Conservation (phyloP, 345 rosid genomes). For the Salix exigua region DNA sequence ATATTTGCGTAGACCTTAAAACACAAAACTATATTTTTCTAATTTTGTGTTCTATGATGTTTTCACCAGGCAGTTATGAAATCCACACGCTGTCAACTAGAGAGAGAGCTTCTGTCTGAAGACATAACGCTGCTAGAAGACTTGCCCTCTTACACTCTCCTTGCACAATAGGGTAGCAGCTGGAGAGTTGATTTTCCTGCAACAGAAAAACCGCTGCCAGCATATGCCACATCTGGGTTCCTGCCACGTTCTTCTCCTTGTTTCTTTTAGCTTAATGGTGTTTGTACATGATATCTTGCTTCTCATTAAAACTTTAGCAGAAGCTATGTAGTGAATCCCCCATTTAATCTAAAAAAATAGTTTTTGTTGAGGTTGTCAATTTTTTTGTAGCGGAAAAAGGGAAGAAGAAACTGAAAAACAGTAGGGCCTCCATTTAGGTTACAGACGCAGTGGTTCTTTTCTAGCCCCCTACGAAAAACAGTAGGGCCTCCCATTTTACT, state of each 20-base stretch:
- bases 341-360: conserved; percentile 1
- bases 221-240: conserved; percentile 5
- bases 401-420: not conserved
- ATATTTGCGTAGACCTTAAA: not conserved
- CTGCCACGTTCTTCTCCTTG: not conserved
- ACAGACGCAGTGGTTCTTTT: not conserved
- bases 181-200: not conserved
- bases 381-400: not conserved
- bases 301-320: not conserved
- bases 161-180: conserved; percentile 21
- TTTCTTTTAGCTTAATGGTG: conserved; percentile 1
- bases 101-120: conserved; percentile 73
- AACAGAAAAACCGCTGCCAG: not conserved
- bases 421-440: not conserved
- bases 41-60: not conserved
- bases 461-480: not conserved
- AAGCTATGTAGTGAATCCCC: not conserved
- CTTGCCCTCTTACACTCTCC: conserved; percentile 73
- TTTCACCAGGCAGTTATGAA: conserved; percentile 37
- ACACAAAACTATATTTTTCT: not conserved
- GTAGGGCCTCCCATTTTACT: not conserved
- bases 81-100: conserved; percentile 69
- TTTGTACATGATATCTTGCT: not conserved
- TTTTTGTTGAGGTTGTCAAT: conserved; percentile 2
- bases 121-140: conserved; percentile 74